Percentiles rank a stretch among this genome's conserved stretches.
Evolutionary conservation across 352 stramenopile genomes (phyloP).

Genomic region (Phytophthora sp.): DNA sequence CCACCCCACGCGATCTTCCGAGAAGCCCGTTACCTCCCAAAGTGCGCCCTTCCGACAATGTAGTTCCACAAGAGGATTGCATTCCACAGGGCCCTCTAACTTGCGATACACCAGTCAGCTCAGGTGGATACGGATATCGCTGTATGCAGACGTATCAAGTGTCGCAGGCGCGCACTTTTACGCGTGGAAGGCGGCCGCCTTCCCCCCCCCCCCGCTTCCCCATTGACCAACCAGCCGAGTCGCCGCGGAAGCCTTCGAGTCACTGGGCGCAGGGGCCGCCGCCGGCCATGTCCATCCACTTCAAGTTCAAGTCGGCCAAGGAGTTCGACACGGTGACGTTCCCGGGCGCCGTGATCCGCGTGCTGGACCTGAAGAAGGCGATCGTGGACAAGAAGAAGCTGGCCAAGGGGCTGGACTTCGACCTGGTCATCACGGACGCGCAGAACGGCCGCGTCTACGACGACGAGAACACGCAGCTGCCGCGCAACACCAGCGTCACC

Average conservation of each 20-base stretch:
- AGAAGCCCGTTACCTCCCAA: too few species aligned
- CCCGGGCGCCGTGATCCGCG: slow-evolving; percentile 82
- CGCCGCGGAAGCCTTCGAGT: too few species aligned
- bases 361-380: slow-evolving; percentile 92
- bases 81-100: too few species aligned
- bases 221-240: slow-evolving; percentile 31
- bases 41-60: too few species aligned
- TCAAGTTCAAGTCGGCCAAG: slow-evolving; percentile 92
- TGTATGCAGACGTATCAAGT: too few species aligned
- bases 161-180: too few species aligned
- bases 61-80: too few species aligned
- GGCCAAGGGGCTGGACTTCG: slow-evolving; percentile 91
- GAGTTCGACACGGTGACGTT: slow-evolving; percentile 91
- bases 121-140: too few species aligned
- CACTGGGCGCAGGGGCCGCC: too few species aligned
- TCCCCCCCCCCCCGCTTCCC: background rate
- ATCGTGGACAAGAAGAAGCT: slow-evolving; percentile 95
- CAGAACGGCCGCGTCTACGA: slow-evolving; percentile 93
- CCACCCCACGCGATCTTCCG: too few species aligned
- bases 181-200: too few species aligned
- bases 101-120: too few species aligned
- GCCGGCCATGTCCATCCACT: slow-evolving; percentile 91
- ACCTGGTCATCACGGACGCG: slow-evolving; percentile 92
- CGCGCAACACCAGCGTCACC: slow-evolving; percentile 92
- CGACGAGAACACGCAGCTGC: slow-evolving; percentile 89